phyloP scores from a whole-genome alignment of 2,329 filamentous ascomycete species.

The Xylariaceae sp. region DNA sequence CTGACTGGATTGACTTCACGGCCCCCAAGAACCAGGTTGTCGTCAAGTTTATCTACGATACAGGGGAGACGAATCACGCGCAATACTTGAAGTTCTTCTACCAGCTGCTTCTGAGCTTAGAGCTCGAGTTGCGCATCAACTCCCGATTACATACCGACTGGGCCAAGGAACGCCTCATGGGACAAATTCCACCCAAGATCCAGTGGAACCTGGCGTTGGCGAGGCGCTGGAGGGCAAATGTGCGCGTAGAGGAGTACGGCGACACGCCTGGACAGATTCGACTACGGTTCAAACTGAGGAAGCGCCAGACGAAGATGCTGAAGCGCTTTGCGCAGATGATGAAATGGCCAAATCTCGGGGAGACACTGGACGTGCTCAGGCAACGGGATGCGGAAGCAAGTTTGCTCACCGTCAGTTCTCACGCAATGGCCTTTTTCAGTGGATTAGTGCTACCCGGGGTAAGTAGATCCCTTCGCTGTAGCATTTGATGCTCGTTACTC shows the following conservation, averaged over 20 bases:
- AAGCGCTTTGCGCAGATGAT: slow-evolving; percentile 73
- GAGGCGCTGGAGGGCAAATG: slow-evolving; percentile 73
- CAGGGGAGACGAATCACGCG: slow-evolving; percentile 59
- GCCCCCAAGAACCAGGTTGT: slow-evolving; percentile 73
- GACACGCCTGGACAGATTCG: slow-evolving; percentile 61
- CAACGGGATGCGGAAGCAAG: slow-evolving; percentile 64
- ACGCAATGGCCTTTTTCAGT: slow-evolving; percentile 79
- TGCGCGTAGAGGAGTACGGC: slow-evolving; percentile 69
- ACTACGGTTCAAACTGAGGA: slow-evolving; percentile 70
- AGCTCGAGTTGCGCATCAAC: slow-evolving; percentile 74
- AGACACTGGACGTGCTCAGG: slow-evolving; percentile 67
- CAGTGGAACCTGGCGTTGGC: slow-evolving; percentile 78
- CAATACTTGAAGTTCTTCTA: slow-evolving; percentile 75
- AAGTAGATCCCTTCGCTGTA: slow-evolving; percentile 42
- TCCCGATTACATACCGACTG: slow-evolving; percentile 65
- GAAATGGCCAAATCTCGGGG: slow-evolving; percentile 77
- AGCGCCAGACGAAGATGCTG: slow-evolving; percentile 72
- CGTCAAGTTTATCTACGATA: slow-evolving; percentile 74
- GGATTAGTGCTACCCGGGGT: slow-evolving; percentile 75
- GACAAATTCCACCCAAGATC: slow-evolving; percentile 72
- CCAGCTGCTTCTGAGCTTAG: slow-evolving; percentile 75
- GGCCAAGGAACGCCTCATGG: slow-evolving; percentile 69
- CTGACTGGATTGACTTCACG: slow-evolving; percentile 77
- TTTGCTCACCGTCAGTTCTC: slow-evolving; percentile 68
- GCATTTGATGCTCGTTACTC: background rate